Conservation (phyloP, 2,329 filamentous ascomycete genomes). For the Zymoseptoria brevis region DNA sequence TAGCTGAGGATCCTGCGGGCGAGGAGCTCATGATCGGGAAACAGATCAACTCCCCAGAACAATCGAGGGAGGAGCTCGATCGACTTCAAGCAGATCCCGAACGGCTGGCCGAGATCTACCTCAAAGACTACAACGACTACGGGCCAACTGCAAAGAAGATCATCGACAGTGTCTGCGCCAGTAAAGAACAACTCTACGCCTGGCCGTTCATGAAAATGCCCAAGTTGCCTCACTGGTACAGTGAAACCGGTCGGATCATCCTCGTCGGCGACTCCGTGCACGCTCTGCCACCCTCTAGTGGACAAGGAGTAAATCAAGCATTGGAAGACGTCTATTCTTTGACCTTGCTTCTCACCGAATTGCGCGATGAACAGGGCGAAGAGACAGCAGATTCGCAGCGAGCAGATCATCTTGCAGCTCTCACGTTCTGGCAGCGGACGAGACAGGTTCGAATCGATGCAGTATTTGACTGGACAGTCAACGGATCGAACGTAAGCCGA, state of each 20-base stretch:
- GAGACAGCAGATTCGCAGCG: not conserved
- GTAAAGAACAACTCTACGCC: conserved; percentile 15
- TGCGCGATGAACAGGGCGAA: not conserved
- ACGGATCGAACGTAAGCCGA: conserved; percentile 15
- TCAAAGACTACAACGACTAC: conserved; percentile 13
- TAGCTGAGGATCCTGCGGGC: conserved; percentile 30
- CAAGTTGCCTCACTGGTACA: conserved; percentile 40
- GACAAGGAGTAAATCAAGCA: conserved; percentile 50
- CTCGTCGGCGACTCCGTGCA: conserved; percentile 52
- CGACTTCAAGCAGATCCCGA: conserved; percentile 27
- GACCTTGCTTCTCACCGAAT: conserved; percentile 29
- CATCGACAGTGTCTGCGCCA: conserved; percentile 13
- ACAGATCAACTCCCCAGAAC: conserved; percentile 29
- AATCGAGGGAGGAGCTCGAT: conserved; percentile 29
- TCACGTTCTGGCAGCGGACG: conserved; percentile 18
- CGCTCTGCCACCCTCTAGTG: conserved; percentile 46
- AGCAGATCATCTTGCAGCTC: conserved; percentile 5
- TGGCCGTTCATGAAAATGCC: conserved; percentile 27
- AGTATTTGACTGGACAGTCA: conserved; percentile 15
- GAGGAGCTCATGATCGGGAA: conserved; percentile 31
- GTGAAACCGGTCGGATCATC: conserved; percentile 37
- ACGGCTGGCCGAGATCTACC: conserved; percentile 9
- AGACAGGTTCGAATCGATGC: conserved; percentile 20
- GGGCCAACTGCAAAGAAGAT: conserved; percentile 16
- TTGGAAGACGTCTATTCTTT: conserved; percentile 48